phyloP scores from a whole-genome alignment of 352 stramenopile species.

The Pythium periplocum region DNA sequence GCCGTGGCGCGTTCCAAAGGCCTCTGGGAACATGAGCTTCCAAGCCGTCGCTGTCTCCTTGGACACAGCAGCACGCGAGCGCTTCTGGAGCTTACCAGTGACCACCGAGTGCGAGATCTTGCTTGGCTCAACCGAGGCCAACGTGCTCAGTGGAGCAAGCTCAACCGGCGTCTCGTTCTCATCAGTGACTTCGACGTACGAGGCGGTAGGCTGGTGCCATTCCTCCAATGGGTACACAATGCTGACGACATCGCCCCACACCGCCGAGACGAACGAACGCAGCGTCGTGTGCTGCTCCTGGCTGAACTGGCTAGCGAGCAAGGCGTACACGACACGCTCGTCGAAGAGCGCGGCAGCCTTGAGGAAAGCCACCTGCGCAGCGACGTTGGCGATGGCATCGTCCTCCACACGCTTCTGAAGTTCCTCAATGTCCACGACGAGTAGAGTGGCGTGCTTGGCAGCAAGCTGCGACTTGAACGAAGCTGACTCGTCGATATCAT shows the following conservation, averaged over 20 bases:
- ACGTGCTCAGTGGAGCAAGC: constrained; percentile 13
- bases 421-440: constrained; percentile 49
- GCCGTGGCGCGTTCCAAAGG: constrained; percentile 40
- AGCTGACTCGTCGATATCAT: constrained; percentile 49
- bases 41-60: constrained; percentile 57
- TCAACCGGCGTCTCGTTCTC: constrained; percentile 8
- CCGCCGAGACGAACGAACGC: constrained; percentile 43
- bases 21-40: constrained; percentile 60
- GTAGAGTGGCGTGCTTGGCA: constrained; percentile 36
- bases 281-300: constrained; percentile 38
- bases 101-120: constrained; percentile 42
- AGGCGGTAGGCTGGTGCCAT: constrained; percentile 17
- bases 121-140: constrained; percentile 39
- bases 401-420: constrained; percentile 48
- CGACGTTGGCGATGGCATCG: constrained; percentile 41
- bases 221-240: constrained; percentile 44
- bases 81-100: constrained; percentile 28
- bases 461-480: constrained; percentile 54
- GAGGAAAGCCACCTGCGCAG: constrained; percentile 53
- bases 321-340: constrained; percentile 48
- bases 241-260: constrained; percentile 52
- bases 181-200: constrained; percentile 4
- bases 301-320: constrained; percentile 41
- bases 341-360: constrained; percentile 51
- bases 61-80: constrained; percentile 32